phyloP scores from a whole-genome alignment of 2,329 filamentous ascomycete genomes.

The Fusarium illudens region DNA sequence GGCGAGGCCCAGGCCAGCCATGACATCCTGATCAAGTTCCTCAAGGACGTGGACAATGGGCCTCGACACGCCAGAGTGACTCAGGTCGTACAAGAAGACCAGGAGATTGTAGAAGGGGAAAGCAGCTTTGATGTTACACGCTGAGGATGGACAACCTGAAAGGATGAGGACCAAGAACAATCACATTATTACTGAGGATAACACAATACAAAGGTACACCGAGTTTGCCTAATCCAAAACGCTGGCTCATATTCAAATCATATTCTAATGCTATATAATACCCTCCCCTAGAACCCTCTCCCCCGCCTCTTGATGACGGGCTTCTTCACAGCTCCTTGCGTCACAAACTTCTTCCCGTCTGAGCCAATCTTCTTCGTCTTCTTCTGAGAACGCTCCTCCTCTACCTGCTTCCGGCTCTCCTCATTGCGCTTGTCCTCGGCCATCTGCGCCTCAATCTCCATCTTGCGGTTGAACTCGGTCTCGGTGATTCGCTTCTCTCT shows the following conservation, averaged over 20 bases:
- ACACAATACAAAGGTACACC: not conserved
- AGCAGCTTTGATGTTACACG: conserved; percentile 67
- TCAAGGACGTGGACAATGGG: conserved; percentile 79
- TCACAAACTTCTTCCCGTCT: conserved; percentile 64
- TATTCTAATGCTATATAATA: not conserved
- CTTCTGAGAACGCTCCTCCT: conserved; percentile 54
- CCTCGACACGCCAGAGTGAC: conserved; percentile 77
- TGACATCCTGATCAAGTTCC: conserved; percentile 70
- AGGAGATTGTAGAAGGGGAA: conserved; percentile 73
- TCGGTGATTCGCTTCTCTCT: conserved; percentile 88
- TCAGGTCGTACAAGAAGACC: conserved; percentile 74
- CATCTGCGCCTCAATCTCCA: conserved; percentile 95
- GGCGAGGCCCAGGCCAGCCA: conserved; percentile 86
- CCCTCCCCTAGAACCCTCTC: conserved; percentile 57
- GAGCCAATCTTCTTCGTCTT: conserved; percentile 51
- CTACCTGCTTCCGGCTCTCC: conserved; percentile 62
- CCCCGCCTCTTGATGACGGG: conserved; percentile 65
- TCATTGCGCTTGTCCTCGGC: conserved; percentile 80
- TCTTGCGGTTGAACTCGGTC: conserved; percentile 88
- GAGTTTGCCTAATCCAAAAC: not conserved
- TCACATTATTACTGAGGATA: not conserved
- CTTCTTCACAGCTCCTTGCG: conserved; percentile 69
- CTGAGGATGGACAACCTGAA: conserved; percentile 27
- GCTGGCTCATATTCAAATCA: not conserved
- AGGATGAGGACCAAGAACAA: not conserved